Base-by-base conservation (phyloP, 306 rosid genomes). In the Begonia fuchsioides region DNA sequence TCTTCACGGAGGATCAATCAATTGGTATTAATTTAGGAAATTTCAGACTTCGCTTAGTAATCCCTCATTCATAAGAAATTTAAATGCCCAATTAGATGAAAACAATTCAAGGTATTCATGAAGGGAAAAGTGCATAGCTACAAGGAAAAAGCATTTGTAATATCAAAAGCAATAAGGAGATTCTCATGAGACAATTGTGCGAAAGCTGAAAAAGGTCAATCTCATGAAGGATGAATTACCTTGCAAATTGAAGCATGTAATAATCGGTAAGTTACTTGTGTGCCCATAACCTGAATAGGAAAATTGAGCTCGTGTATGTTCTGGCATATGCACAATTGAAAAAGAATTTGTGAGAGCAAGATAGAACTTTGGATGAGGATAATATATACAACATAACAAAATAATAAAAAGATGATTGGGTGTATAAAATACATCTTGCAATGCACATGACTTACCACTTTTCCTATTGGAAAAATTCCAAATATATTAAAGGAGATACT, bases 381-480 rank as follows among this genome's bases (percentile, higher is more conserved):
- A 63, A 41, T 1, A 53, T 20, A 46, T 41, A 12, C 17, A 51
- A 47, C 46, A 58, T 45, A 20, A 72, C 56, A 45, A 55, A 12
- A 41, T 43, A 13, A 61, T 55, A 17, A 40, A 38, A 47, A 13
- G 32, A 43, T 17, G 13, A 57, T 20, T 26, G 35, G 35, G 35
- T 26, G 0, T 5, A 26, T 10, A 8, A 59, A 32, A 38, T 43
- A 15, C 20, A 16, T 66, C 11, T 39, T 49, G 52, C 60, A 56
- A 32, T 56, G 18, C 45, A 47, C 46, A 38, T 49, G 43, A 73
- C 97, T 78, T 79, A 88, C 97, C 57, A 75, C 60, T 76, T 78
- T 81, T 54, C 92, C 90, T 5, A 90, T 74, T 50, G 86, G 92
- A 55, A 90, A 88, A 64, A 84, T 81, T 63, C 97, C 97, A 74